A percentile compares a stretch with the other conserved stretches of the same genome.
These are phyloP conservation scores for Eutypa lata DNA, from an alignment of 2,329 filamentous ascomycete species.

Conservation along the genomic window DNA sequence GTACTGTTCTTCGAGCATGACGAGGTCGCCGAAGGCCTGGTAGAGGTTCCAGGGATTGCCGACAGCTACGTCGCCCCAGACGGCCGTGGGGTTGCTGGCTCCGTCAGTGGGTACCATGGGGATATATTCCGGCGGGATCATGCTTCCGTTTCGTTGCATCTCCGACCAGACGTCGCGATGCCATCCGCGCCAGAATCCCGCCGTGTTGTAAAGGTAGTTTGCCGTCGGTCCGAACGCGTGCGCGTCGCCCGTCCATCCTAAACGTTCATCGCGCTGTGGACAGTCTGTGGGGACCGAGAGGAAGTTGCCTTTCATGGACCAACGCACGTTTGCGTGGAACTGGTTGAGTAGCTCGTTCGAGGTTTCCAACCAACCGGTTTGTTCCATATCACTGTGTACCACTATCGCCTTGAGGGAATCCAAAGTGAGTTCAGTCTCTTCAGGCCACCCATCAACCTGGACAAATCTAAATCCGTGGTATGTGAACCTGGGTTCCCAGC, in stretches of 20 bases:
- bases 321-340: constrained; percentile 51
- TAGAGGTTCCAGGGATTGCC: constrained; percentile 40
- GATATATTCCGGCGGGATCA: constrained; percentile 25
- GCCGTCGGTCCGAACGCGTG: constrained; percentile 44
- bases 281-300: constrained; percentile 53
- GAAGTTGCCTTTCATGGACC: constrained; percentile 60
- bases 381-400: constrained; percentile 50
- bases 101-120: constrained; percentile 24
- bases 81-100: constrained; percentile 24
- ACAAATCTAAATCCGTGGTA: constrained; percentile 52
- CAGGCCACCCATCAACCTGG: constrained; percentile 39
- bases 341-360: constrained; percentile 50
- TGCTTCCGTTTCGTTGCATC: constrained; percentile 18
- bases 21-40: constrained; percentile 33
- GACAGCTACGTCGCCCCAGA: constrained; percentile 44
- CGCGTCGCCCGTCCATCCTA: constrained; percentile 49
- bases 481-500: constrained; percentile 46
- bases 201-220: constrained; percentile 52
- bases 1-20: constrained; percentile 35
- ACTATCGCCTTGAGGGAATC: constrained; percentile 34
- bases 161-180: constrained; percentile 41
- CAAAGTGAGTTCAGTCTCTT: constrained; percentile 22
- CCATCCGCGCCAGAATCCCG: constrained; percentile 49
- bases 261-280: constrained; percentile 44
- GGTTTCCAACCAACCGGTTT: constrained; percentile 48